Evolutionary conservation across 352 stramenopile species (phyloP).

Genomic region (Pythium aphanidermatum): DNA sequence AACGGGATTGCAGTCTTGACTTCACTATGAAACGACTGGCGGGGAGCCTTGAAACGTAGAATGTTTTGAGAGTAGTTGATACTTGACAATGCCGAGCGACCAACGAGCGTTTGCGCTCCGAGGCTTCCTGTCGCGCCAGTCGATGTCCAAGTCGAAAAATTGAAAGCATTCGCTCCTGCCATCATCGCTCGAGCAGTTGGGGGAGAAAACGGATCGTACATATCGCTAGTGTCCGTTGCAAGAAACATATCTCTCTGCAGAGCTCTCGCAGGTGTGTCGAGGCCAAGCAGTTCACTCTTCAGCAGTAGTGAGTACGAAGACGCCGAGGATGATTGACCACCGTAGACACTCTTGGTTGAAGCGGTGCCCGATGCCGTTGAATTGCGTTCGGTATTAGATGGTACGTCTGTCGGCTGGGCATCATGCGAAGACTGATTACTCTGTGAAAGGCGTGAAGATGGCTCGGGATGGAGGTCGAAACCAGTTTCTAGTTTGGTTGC

Average conservation of each 20-base stretch:
- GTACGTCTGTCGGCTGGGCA: constrained; percentile 1
- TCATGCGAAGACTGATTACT: constrained; percentile 19
- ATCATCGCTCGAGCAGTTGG: constrained; percentile 19
- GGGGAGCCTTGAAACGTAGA: constrained; percentile 64
- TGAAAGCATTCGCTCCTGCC: constrained; percentile 13
- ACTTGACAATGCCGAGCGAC: constrained; percentile 15
- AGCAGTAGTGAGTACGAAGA: constrained; percentile 73
- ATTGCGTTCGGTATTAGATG: constrained; percentile 7
- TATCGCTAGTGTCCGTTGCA: constrained; percentile 11
- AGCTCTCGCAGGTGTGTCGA: constrained; percentile 33
- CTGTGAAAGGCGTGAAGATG: constrained; percentile 1
- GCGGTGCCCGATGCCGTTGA: no score
- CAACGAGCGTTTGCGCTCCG: constrained; percentile 24
- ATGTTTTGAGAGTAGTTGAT: constrained; percentile 60
- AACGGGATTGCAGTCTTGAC: constrained; percentile 49
- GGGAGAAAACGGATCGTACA: constrained; percentile 16
- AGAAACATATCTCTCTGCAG: constrained; percentile 18
- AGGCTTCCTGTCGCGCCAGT: constrained; percentile 20
- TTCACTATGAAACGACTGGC: constrained; percentile 50
- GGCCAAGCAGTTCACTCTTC: constrained; percentile 66
- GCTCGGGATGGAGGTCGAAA: constrained; percentile 54
- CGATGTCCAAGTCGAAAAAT: constrained; percentile 13
- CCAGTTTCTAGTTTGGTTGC: constrained; percentile 70
- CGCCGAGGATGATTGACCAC: constrained; percentile 14
- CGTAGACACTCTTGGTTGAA: constrained; percentile 6